These are phyloP conservation scores for Jacaranda mimosifolia DNA, from an alignment of 257 asterid species.

Conservation along the genomic window DNA sequence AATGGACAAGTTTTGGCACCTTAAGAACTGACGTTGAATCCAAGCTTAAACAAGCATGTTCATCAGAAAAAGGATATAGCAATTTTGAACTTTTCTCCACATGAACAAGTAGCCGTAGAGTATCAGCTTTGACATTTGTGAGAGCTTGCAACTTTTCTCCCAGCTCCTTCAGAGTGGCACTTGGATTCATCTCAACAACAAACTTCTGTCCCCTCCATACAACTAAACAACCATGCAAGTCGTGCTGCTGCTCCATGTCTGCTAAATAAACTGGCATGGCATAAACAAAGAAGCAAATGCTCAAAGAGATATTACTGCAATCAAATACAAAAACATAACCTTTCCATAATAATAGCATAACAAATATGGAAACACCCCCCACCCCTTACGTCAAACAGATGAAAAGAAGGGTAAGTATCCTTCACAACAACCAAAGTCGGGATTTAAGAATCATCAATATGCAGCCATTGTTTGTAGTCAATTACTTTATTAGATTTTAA, in stretches of 20 bases:
- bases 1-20: constrained; percentile 49
- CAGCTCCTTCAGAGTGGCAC: constrained; percentile 73
- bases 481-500: not conserved
- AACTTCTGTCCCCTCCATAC: constrained; percentile 79
- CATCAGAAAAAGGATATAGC: constrained; percentile 82
- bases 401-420: not conserved
- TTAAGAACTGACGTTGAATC: constrained; percentile 58
- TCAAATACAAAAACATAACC: not conserved
- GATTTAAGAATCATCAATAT: constrained; percentile 6
- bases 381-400: not conserved
- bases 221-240: constrained; percentile 51
- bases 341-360: not conserved
- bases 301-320: constrained; percentile 1
- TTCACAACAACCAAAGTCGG: constrained; percentile 6
- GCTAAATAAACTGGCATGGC: constrained; percentile 23
- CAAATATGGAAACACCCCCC: not conserved
- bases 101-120: constrained; percentile 82
- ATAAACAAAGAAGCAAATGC: constrained; percentile 28
- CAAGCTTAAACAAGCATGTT: constrained; percentile 67
- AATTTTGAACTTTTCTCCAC: constrained; percentile 64
- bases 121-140: constrained; percentile 72
- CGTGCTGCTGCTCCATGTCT: constrained; percentile 65
- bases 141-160: constrained; percentile 74
- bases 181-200: constrained; percentile 56
- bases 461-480: not conserved